Base-by-base conservation (phyloP, 495 filamentous ascomycete species). In the Podospora australis region DNA sequence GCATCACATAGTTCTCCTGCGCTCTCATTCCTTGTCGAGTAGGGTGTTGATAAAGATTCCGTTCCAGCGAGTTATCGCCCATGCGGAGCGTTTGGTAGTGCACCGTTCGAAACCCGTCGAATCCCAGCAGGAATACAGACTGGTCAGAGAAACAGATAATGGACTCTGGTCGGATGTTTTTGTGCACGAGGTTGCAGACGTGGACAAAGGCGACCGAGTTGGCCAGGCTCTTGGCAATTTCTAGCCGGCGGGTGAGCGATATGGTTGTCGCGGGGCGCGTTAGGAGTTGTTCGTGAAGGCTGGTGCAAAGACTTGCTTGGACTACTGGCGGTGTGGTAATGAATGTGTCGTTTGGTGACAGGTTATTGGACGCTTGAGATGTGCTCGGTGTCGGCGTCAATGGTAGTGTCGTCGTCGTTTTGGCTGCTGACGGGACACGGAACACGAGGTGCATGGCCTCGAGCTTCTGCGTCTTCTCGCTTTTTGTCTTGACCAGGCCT, bases 1-100 rank as follows among this genome's bases (percentile, higher is more conserved):
- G 76, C 74, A 80, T 81, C 2, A 44, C 58, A 47, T 76, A 81
- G 6, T 39, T 28, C 1, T 70, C 61, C 26, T 67, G 48, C 0
- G 69, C 68, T 1, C 30, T 50, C 0, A 56, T 6, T 1, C 77
- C 77, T 34, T 78, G 70, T 0, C 77, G 70, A 0, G 52, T 38
- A 5, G 78, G 79, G 46, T 83, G 79, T 1, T 71, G 70, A 50
- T 83, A 84, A 5, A 82, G 48, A 28, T 78, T 70, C 17, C 64
- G 63, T 34, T 71, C 58, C 70, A 70, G 74, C 23, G 29, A 49
- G 3, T 43, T 30, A 49, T 80, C 73, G 0, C 74, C 74, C 24
- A 30, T 21, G 16, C 24, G 17, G 10, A 8, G 34, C 8, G 32
- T 43, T 7, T 17, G 6, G 5, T 16, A 32, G 14, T 40, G 4